Evolutionary conservation across 345 rosid genomes (phyloP).

Genomic region (Laguncularia racemosa): DNA sequence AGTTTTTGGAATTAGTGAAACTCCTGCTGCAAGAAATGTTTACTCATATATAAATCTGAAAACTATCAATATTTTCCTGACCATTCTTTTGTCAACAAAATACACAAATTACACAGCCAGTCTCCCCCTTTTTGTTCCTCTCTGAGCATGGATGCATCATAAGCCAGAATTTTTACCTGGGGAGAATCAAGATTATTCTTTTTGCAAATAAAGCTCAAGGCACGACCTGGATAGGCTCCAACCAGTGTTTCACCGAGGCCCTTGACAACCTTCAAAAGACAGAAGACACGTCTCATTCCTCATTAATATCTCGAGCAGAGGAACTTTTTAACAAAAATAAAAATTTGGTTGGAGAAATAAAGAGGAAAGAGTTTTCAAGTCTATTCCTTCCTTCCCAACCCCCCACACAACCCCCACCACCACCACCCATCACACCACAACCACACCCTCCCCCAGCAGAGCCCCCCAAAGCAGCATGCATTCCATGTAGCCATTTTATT

Average conservation of each 20-base stretch:
- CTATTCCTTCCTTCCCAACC: too few relatives aligned
- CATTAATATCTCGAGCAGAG: slow-evolving; percentile 3
- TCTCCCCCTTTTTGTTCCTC: neutral
- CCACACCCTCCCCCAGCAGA: too few relatives aligned
- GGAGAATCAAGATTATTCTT: slow-evolving; percentile 64
- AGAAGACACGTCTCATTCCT: neutral
- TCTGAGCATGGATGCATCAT: neutral
- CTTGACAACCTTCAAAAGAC: slow-evolving; percentile 62
- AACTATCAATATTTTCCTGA: neutral
- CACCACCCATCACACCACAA: too few relatives aligned
- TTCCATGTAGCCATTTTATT: too few relatives aligned
- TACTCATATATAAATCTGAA: neutral
- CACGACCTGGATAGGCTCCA: slow-evolving; percentile 99
- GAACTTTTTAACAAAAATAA: neutral
- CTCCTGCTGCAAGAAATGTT: neutral
- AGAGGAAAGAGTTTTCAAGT: too few relatives aligned
- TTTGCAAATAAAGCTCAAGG: slow-evolving; percentile 86
- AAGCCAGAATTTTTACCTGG: slow-evolving; percentile 36
- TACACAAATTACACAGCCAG: neutral
- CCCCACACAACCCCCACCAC: too few relatives aligned
- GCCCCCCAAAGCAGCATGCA: too few relatives aligned
- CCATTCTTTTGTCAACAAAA: too few relatives aligned
- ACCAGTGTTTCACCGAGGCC: slow-evolving; percentile 99
- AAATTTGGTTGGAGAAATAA: too few relatives aligned
- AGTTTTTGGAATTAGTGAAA: neutral